Conservation (phyloP, 805 yeast genomes). For the Grigorovia humatica region DNA sequence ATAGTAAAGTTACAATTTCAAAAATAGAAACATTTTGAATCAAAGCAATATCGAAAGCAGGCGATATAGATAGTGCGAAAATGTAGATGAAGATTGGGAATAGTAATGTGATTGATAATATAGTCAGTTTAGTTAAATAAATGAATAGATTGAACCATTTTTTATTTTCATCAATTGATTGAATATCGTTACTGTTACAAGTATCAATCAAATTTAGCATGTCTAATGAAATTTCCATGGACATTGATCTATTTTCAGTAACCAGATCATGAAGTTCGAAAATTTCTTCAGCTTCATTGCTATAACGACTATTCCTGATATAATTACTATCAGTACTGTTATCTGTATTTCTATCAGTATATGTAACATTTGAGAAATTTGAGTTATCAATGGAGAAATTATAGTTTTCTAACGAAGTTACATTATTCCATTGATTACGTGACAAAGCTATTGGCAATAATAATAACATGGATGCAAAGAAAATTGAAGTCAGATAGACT, state of each 20-base stretch:
- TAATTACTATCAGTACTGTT: neutral
- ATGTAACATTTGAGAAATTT: neutral
- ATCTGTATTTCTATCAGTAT: too few relatives aligned
- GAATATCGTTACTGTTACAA: neutral
- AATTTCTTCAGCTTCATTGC: neutral
- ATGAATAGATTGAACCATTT: neutral
- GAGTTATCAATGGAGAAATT: neutral
- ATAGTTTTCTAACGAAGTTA: neutral
- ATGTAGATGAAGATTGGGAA: conserved; percentile 16
- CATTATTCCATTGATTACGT: neutral
- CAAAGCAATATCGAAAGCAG: conserved; percentile 22
- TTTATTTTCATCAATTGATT: neutral
- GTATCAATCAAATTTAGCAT: neutral
- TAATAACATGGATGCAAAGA: conserved; percentile 18
- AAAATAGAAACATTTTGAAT: conserved; percentile 24
- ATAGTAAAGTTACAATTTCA: conserved; percentile 25
- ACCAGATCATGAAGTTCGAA: neutral
- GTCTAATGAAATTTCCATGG: conserved; percentile 2
- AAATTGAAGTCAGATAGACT: conserved; percentile 16
- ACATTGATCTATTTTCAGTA: neutral
- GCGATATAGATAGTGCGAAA: conserved; percentile 18
- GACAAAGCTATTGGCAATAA: conserved; percentile 12
- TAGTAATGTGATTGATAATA: conserved; percentile 12
- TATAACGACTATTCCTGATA: neutral
- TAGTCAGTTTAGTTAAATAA: conserved; percentile 10